phyloP scores from a whole-genome alignment of 352 stramenopile genomes.

The Phytopythium delawarense region DNA sequence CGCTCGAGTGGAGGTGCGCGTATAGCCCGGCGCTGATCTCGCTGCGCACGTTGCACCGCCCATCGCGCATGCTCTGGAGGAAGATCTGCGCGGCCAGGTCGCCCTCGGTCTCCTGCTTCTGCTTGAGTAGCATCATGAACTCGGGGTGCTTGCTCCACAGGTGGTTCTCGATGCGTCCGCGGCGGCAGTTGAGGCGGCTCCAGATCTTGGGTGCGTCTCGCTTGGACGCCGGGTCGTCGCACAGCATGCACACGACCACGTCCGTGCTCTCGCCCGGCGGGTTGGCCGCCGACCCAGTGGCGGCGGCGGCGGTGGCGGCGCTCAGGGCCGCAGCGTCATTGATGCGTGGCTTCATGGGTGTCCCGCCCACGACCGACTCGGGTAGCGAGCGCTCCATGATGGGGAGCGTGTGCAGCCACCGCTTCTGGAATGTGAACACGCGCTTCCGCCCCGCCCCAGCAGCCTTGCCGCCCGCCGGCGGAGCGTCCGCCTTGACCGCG shows the following conservation, averaged over 20 bases:
- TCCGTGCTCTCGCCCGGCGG: slow-evolving; percentile 23
- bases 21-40: slow-evolving; percentile 67
- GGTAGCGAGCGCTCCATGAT: slow-evolving; percentile 68
- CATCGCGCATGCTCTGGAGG: slow-evolving; percentile 69
- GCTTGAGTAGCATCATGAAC: slow-evolving; percentile 74
- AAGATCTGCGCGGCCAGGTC: slow-evolving; percentile 75
- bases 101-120: slow-evolving; percentile 70
- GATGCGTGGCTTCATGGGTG: slow-evolving; percentile 26
- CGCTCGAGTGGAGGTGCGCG: slow-evolving; percentile 32
- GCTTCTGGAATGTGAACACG: slow-evolving; percentile 79
- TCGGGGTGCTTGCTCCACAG: slow-evolving; percentile 77
- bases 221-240: slow-evolving; percentile 54
- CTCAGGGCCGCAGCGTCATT: slow-evolving; percentile 3
- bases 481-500: not conserved
- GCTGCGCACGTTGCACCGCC: slow-evolving; percentile 57
- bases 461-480: not conserved
- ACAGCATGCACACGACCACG: slow-evolving; percentile 77
- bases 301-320: not conserved
- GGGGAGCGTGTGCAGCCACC: slow-evolving; percentile 72
- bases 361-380: slow-evolving; percentile 23
- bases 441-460: slow-evolving; percentile 32
- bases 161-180: slow-evolving; percentile 75
- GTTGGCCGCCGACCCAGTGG: not conserved
- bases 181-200: slow-evolving; percentile 68
- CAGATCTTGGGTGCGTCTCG: slow-evolving; percentile 66